Evolutionary conservation across 2,329 filamentous ascomycete species (phyloP), one percentile per base, ranked within the genome.

Genomic region (Curvularia eragrostidis): DNA sequence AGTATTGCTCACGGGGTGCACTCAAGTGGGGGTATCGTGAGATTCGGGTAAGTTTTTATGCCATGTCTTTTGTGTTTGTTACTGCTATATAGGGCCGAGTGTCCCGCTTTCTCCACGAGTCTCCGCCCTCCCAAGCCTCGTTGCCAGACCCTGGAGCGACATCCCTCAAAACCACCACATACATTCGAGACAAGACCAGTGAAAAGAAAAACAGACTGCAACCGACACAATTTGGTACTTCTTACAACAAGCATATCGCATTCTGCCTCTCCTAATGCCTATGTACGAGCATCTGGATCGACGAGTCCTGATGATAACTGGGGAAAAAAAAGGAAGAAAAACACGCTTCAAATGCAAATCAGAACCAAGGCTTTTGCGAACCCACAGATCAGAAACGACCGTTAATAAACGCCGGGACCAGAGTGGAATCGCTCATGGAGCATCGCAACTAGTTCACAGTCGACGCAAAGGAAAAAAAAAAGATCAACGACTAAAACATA

Each of bases 401-500:
- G 63, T 52, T 50, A 56, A 60, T 51, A 56, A 59, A 68, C 67
- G 67, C 71, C 73, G 32, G 51, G 60, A 63, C 58, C 60, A 65
- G 70, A 73, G 66, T 65, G 67, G 67, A 63, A 66, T 66, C 58
- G 67, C 71, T 70, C 68, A 59, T 58, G 61, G 59, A 68, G 66
- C 65, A 73, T 70, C 70, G 74, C 63, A 71, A 70, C 71, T 68
- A 71, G 59, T 68, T 67, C 61, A 69, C 67, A 65, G 68, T 64
- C 51, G 56, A 19, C 10, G 62, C n/a, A n/a, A n/a, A n/a, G 24
- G 39, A 12, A 52, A 55, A 59, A 64, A 57, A 42, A 26, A 58
- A 49, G 46, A 54, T 26, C 44, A 65, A 58, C 68, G 24, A 42
- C 48, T 61, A 61, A 64, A 64, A 59, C 43, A 68, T 59, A 67